These are phyloP conservation scores for Rhodotorula sphaerocarpa DNA, from an alignment of 768 basidiomycete genomes.

Conservation along the genomic window DNA sequence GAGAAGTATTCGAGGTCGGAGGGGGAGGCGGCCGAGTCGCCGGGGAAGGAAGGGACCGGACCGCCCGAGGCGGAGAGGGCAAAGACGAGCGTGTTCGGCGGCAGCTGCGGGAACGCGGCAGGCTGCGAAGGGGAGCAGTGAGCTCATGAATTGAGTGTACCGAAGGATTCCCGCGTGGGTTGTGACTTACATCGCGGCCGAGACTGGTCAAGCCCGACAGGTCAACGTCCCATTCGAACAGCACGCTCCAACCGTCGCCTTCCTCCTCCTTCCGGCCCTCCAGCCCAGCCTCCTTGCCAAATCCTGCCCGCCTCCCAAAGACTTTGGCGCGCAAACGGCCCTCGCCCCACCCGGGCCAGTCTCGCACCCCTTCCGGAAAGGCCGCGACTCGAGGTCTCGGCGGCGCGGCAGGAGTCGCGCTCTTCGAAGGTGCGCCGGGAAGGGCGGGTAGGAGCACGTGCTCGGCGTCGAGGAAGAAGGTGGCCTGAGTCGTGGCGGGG, in stretches of 20 bases:
- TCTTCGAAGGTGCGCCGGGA: too few relatives aligned
- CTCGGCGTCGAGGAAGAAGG: conserved; percentile 7
- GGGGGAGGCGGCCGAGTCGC: conserved; percentile 1
- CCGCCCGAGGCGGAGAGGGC: conserved; percentile 5
- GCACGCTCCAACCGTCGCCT: conserved; percentile 7
- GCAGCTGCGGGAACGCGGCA: conserved; percentile 19
- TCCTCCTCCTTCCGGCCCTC: background rate
- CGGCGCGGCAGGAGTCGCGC: background rate
- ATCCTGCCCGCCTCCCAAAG: conserved; percentile 6
- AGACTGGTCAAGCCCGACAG: conserved; percentile 23
- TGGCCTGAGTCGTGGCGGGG: background rate
- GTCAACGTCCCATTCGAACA: conserved; percentile 30
- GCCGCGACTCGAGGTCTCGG: background rate
- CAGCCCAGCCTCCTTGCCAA: too few relatives aligned
- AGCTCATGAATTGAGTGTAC: background rate
- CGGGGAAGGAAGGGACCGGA: background rate
- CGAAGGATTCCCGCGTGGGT: background rate
- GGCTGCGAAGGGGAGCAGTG: background rate
- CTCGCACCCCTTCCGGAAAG: background rate
- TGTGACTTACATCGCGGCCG: conserved; percentile 24
- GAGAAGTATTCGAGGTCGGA: conserved; percentile 33
- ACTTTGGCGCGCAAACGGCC: conserved; percentile 1
- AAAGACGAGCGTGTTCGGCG: conserved; percentile 33
- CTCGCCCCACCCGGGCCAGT: conserved; percentile 16
- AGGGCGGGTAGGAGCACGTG: conserved; percentile 1